Base-by-base conservation (phyloP, 2,329 filamentous ascomycete genomes). In the Talaromyces sp. region DNA sequence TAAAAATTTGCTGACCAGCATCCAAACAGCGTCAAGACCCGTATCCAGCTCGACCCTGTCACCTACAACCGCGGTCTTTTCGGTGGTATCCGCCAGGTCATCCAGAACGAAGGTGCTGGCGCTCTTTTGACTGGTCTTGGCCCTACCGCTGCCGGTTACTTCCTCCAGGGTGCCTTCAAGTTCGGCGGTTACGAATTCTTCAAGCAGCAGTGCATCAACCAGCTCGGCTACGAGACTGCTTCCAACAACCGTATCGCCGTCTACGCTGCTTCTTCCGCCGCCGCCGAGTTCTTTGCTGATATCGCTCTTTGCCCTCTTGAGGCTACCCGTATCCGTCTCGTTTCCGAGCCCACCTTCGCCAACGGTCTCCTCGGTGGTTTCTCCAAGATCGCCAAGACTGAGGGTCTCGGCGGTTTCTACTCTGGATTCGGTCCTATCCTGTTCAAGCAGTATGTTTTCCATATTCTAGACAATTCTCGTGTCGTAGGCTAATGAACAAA, bases 171-270 rank as follows among this genome's bases (percentile, higher is more conserved):
- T 76, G 89, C 91, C 72, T 88, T 95, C 85, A 96, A 96, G 83
- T 95, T 95, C 79, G 92, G 92, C 78, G 92, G 92, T 77, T 96
- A 96, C 80, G 92, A 96, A 82, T 88, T 96, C 82, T 96, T 96
- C 89, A 96, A 96, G 88, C 86, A 93, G 83, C 90, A 95, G 81
- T 86, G 82, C 75, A 95, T 96, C 80, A 89, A 91, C 83, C 65
- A 83, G 65, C 80, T 96, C 73, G 92, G 92, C 73, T 87, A 88
- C 76, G 90, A 93, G 80, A 86, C 82, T 67, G 90, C 90, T 70
- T 83, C 84, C 71, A 85, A 91, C 78, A 91, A 93, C 86, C 86
- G 90, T 71, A 92, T 89, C 65, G 86, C 86, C 68, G 87, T 93
- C 80, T 93, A 93, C 85, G 85, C 92, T 68, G 89, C 84, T 69